phyloP scores from a whole-genome alignment of 129 eudicot species.

The Flaveria robusta region DNA sequence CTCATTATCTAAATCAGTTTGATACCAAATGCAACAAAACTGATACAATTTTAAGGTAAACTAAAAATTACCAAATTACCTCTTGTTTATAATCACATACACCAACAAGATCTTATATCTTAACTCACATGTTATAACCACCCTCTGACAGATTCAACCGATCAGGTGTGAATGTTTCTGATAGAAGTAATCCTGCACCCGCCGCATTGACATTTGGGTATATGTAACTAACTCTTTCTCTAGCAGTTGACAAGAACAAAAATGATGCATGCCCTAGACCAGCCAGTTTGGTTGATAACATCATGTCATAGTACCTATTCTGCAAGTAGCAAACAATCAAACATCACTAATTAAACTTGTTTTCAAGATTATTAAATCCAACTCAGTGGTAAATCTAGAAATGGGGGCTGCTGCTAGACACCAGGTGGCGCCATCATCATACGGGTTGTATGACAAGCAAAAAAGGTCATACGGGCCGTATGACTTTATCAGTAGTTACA shows the following conservation, averaged over 20 bases:
- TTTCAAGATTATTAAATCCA: neutral
- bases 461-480: too few relatives aligned
- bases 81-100: neutral
- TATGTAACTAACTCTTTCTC: conserved; percentile 70
- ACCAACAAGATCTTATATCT: neutral
- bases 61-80: too few relatives aligned
- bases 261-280: conserved; percentile 97
- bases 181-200: conserved; percentile 83
- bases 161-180: conserved; percentile 76
- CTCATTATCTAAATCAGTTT: neutral
- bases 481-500: neutral
- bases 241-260: conserved; percentile 84
- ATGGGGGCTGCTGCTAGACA: too few relatives aligned
- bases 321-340: conserved; percentile 39
- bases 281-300: conserved; percentile 80
- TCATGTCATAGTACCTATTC: conserved; percentile 83
- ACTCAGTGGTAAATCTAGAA: too few relatives aligned
- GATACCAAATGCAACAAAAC: neutral
- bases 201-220: conserved; percentile 93
- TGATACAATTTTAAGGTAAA: too few relatives aligned
- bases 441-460: too few relatives aligned
- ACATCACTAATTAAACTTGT: neutral
- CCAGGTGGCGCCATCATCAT: too few relatives aligned
- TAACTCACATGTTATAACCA: conserved; percentile 82
- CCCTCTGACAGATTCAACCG: conserved; percentile 69